Evolutionary conservation across 805 yeast genomes (phyloP), one percentile per base, ranked within the genome.

Genomic region (Metschnikowia drakensbergensis): DNA sequence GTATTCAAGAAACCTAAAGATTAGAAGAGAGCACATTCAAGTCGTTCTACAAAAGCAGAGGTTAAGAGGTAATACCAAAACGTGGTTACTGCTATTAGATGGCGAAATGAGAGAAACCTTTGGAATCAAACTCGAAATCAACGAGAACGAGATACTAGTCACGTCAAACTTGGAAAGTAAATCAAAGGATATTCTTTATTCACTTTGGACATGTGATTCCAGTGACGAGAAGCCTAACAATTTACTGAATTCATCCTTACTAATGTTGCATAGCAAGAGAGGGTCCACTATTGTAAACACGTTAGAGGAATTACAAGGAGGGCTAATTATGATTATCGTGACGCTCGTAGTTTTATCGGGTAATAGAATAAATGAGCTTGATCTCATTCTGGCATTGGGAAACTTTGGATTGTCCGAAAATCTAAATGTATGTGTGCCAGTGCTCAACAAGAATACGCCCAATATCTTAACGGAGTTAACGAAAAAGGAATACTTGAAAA

Each of bases 261-360:
- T 65, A 41, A 37, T 68, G 25, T 66, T 67, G 1, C 59, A 53
- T 25, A 44, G 57, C 29, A 45, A 44, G 8, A 53, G 63, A 37
- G 38, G 55, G 1, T 42, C 42, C 3, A 39, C 58, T 3, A 63
- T 67, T 2, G 50, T 54, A 25, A 59, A 60, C 22, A 63, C 65
- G 47, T 36, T 39, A 6, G 72, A 67, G 32, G 51, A 67, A 35
- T 58, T 67, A 9, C 60, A 63, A 45, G 54, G 58, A 1, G 76
- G 77, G 7, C 33, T 72, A 2, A 52, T 63, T 32, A 44, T 66
- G 30, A 47, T 69, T 32, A 53, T 71, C 4, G 39, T 71, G 4
- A 46, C 68, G 8, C 35, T 69, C 6, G 47, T 72, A 5, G 58
- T 72, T 0, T 51, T 71, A 11, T 53, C 63, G 33, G 71, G 66